A percentile compares a stretch with the other conserved stretches of the same genome.
phyloP scores from a whole-genome alignment of 2,329 filamentous ascomycete genomes.

The Colletotrichum sp. region DNA sequence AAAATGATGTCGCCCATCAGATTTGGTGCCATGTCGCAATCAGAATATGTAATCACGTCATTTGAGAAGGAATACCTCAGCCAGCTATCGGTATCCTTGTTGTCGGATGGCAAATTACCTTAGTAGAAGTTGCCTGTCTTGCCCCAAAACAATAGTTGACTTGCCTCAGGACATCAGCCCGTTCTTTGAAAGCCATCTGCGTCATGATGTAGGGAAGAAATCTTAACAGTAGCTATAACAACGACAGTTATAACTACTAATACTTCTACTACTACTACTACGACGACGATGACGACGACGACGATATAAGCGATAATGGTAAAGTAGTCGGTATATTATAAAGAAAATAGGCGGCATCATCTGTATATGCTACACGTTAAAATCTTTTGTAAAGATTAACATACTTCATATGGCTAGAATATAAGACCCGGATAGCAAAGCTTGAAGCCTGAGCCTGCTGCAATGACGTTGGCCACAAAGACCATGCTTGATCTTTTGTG shows the following conservation, averaged over 20 bases:
- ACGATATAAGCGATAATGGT: no score
- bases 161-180: neutral
- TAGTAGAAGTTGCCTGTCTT: neutral
- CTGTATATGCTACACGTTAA: fast-evolving
- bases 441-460: neutral
- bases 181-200: neutral
- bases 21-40: neutral
- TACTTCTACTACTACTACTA: no score
- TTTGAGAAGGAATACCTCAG: neutral
- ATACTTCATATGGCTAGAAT: neutral
- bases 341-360: no score
- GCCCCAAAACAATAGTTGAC: neutral
- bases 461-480: neutral
- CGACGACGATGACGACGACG: no score
- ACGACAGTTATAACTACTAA: no score
- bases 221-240: no score
- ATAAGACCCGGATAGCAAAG: neutral
- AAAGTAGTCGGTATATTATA: no score
- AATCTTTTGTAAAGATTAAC: no score
- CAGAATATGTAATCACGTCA: neutral
- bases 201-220: neutral
- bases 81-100: neutral
- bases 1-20: neutral
- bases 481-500: neutral
- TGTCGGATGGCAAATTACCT: neutral